Conservation (phyloP, 768 basidiomycete genomes). For the Phallus indusiatus region DNA sequence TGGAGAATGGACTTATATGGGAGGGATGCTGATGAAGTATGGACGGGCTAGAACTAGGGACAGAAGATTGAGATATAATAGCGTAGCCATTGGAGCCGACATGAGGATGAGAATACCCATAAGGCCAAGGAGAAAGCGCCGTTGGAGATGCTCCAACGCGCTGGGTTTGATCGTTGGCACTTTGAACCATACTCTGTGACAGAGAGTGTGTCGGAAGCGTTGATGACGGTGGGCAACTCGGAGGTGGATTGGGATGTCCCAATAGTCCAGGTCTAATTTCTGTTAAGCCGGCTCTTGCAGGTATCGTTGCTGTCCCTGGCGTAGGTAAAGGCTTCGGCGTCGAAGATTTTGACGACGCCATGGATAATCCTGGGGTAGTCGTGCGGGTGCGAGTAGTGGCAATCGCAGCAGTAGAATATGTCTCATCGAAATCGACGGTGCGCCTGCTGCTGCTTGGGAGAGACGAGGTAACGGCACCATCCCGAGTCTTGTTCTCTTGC, state of each 20-base stretch:
- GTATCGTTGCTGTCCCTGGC: neutral
- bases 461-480: too few species aligned
- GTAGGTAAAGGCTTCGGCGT: neutral
- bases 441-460: too few species aligned
- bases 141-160: too few species aligned
- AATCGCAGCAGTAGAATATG: neutral
- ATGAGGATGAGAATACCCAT: neutral
- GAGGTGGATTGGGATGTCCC: constrained; percentile 6
- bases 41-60: neutral
- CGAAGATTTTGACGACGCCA: neutral
- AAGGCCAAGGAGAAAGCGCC: neutral
- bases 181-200: neutral
- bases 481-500: neutral
- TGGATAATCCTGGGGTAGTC: neutral
- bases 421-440: neutral
- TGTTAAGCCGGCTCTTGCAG: neutral
- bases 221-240: neutral
- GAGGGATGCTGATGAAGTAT: neutral
- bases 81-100: neutral
- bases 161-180: neutral
- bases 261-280: constrained; percentile 6
- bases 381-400: neutral
- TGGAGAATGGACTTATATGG: neutral
- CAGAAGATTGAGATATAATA: neutral
- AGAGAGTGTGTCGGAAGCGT: neutral